Evolutionary conservation across 2,329 filamentous ascomycete species (phyloP).

Genomic region (Diaporthe humulicola): DNA sequence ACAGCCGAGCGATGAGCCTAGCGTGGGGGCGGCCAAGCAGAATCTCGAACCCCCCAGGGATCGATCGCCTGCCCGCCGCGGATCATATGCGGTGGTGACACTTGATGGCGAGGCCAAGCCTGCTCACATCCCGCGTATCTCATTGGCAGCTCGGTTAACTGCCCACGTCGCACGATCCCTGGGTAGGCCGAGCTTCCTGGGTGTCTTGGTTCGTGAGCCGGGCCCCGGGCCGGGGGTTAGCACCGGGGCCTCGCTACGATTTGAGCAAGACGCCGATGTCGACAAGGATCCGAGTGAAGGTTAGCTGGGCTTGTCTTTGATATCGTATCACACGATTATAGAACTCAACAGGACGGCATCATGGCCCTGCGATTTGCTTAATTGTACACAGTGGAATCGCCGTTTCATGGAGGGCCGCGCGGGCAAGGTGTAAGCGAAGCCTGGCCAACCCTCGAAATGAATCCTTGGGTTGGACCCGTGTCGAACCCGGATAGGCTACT

Average conservation of each 20-base stretch:
- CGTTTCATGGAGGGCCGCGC: background rate
- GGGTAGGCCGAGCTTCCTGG: background rate
- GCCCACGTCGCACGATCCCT: background rate
- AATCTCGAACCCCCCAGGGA: background rate
- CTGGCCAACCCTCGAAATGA: background rate
- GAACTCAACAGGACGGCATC: background rate
- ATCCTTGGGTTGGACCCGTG: background rate
- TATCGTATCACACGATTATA: background rate
- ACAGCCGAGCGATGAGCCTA: background rate
- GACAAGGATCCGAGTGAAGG: background rate
- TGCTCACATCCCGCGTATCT: background rate
- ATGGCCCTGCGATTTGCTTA: background rate
- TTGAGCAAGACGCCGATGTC: constrained; percentile 11
- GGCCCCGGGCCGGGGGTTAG: background rate
- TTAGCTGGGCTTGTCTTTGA: background rate
- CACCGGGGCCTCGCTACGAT: background rate
- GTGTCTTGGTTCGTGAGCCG: background rate
- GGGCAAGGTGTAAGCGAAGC: background rate
- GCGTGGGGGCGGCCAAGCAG: constrained; percentile 8
- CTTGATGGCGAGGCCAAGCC: constrained; percentile 1
- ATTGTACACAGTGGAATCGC: background rate
- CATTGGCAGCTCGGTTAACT: background rate
- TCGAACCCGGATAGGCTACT: constrained; percentile 3
- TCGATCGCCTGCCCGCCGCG: background rate
- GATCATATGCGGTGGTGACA: constrained; percentile 32